A percentile compares a stretch with the other conserved stretches of the same genome.
These are phyloP conservation scores for Phytophthora agathidicida DNA, from an alignment of 352 stramenopile genomes.

Conservation along the genomic window DNA sequence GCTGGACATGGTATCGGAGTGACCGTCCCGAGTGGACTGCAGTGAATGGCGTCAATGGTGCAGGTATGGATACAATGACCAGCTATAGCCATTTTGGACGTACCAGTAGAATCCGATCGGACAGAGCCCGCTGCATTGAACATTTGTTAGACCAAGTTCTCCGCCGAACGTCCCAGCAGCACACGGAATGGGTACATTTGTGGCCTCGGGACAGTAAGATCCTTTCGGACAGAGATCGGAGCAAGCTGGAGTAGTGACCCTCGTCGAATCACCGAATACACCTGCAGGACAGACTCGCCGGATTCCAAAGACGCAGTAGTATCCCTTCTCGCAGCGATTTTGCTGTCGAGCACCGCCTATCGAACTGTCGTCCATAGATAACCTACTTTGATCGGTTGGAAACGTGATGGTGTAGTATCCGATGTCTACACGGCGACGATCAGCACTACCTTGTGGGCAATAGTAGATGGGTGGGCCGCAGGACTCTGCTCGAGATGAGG, in stretches of 20 bases:
- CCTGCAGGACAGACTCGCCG: constrained; percentile 57
- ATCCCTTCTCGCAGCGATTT: constrained; percentile 62
- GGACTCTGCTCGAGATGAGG: constrained; percentile 43
- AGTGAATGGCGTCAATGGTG: not conserved
- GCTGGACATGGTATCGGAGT: constrained; percentile 47
- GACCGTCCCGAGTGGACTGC: constrained; percentile 45
- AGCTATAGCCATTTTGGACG: not conserved
- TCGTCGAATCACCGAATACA: constrained; percentile 45
- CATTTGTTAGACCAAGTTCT: constrained; percentile 34
- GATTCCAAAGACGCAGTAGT: constrained; percentile 67
- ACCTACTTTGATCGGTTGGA: constrained; percentile 16
- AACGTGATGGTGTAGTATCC: constrained; percentile 69
- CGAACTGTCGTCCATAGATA: constrained; percentile 2
- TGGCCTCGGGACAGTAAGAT: constrained; percentile 63
- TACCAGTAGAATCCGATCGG: constrained; percentile 70
- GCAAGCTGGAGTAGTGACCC: constrained; percentile 40
- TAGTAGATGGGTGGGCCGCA: constrained; percentile 66
- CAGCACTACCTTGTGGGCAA: constrained; percentile 55
- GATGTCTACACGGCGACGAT: constrained; percentile 39
- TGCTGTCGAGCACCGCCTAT: constrained; percentile 13
- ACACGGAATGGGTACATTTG: constrained; percentile 50
- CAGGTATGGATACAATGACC: not conserved
- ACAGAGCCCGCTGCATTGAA: constrained; percentile 53
- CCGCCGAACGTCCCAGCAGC: constrained; percentile 54
- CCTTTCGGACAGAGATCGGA: constrained; percentile 51